Percentiles rank a stretch among this genome's conserved stretches.
These are phyloP conservation scores for Naganishia albida DNA, from an alignment of 1,284 basidiomycete species.

Conservation along the genomic window DNA sequence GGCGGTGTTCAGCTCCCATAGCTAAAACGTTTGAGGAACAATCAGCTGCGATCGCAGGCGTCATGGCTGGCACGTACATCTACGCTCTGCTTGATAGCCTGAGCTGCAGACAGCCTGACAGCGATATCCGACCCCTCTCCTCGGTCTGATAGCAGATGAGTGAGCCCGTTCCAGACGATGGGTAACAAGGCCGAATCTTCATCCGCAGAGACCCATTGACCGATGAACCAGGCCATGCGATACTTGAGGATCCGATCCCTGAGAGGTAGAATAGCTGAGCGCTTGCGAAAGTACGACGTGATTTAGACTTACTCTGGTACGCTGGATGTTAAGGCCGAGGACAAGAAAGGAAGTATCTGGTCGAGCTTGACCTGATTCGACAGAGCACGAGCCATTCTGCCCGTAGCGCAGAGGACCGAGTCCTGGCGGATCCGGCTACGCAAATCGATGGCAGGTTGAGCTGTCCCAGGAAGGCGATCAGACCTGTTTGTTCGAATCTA, in stretches of 20 bases:
- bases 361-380: conserved; percentile 31
- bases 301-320: conserved; percentile 28
- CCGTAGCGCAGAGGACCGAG: conserved; percentile 82
- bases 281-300: background rate
- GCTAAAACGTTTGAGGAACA: conserved; percentile 33
- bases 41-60: background rate
- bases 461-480: background rate
- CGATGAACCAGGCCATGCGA: conserved; percentile 84
- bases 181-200: conserved; percentile 67
- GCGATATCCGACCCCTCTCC: conserved; percentile 72
- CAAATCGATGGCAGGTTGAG: conserved; percentile 55
- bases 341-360: conserved; percentile 31
- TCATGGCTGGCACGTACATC: conserved; percentile 62
- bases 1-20: conserved; percentile 49
- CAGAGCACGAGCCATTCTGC: conserved; percentile 72
- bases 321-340: conserved; percentile 29
- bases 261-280: conserved; percentile 17
- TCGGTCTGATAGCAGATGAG: conserved; percentile 70
- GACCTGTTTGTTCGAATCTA: background rate
- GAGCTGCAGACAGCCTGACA: conserved; percentile 76
- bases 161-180: conserved; percentile 74
- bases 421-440: conserved; percentile 73
- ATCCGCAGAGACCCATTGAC: conserved; percentile 69
- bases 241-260: conserved; percentile 86
- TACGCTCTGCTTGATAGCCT: conserved; percentile 73